Evolutionary conservation across 139 green algal genomes (phyloP).

Genomic region (Coelastrella sp.): DNA sequence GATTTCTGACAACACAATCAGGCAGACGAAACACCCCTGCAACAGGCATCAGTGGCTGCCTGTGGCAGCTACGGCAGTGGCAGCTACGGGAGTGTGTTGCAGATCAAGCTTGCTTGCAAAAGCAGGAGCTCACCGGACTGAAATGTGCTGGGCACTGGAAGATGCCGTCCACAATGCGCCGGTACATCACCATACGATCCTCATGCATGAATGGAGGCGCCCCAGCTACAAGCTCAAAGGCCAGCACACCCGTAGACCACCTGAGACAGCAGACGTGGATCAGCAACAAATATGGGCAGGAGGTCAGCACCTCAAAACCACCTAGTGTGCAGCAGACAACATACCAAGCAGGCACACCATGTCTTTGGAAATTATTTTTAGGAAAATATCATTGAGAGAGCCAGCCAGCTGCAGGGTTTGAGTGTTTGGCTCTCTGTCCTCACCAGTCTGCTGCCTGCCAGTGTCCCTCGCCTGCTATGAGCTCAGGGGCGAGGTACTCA

Average conservation of each 20-base stretch:
- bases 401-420: neutral
- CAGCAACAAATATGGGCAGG: neutral
- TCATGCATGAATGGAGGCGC: constrained; percentile 90
- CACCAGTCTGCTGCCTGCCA: constrained; percentile 92
- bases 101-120: too few species aligned
- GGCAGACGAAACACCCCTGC: neutral
- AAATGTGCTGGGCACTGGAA: constrained; percentile 79
- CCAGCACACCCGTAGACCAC: constrained; percentile 93
- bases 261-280: constrained; percentile 22
- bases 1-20: too few species aligned
- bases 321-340: neutral
- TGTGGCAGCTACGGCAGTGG: too few species aligned
- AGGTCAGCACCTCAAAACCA: neutral
- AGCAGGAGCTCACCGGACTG: constrained; percentile 59
- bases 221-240: constrained; percentile 91
- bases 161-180: constrained; percentile 77
- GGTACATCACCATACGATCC: constrained; percentile 89
- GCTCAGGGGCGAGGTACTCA: constrained; percentile 95
- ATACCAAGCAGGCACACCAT: neutral
- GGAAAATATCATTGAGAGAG: neutral
- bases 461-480: constrained; percentile 64
- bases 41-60: too few species aligned
- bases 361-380: neutral
- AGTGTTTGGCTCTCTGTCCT: constrained; percentile 1
- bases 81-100: neutral